These are phyloP conservation scores for Berberis thunbergii DNA, from an alignment of 164 flowering plant species.

Conservation along the genomic window DNA sequence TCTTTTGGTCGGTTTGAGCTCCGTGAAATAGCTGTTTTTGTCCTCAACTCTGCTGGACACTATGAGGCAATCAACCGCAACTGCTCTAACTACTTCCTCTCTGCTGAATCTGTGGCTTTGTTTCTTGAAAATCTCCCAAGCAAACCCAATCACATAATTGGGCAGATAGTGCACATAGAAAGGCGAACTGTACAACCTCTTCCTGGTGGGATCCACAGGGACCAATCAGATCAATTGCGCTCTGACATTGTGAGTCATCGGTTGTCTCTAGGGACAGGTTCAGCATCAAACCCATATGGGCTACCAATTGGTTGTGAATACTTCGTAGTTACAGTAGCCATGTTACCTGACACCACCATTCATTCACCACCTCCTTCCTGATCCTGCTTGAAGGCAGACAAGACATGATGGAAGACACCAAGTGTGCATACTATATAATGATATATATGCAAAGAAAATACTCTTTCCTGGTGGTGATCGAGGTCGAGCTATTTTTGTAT, in stretches of 20 bases:
- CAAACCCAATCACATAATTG: constrained; percentile 73
- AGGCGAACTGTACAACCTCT: constrained; percentile 44
- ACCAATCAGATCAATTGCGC: constrained; percentile 31
- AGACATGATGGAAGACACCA: constrained; percentile 68
- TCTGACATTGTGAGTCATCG: constrained; percentile 35
- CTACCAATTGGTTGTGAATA: constrained; percentile 86
- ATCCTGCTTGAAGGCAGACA: constrained; percentile 39
- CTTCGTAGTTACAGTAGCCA: constrained; percentile 86
- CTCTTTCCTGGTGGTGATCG: background rate
- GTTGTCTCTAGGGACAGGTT: constrained; percentile 30
- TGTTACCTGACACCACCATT: constrained; percentile 78
- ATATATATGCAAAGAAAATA: background rate
- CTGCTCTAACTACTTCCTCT: constrained; percentile 75
- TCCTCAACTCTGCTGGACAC: constrained; percentile 63
- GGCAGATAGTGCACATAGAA: constrained; percentile 96
- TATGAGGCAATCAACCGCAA: constrained; percentile 81
- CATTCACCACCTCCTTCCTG: constrained; percentile 76
- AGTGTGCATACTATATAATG: constrained; percentile 18
- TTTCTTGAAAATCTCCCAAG: constrained; percentile 62
- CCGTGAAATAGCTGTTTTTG: constrained; percentile 88
- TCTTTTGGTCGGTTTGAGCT: constrained; percentile 83
- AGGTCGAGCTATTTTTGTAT: background rate
- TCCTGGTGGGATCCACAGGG: constrained; percentile 24
- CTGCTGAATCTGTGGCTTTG: constrained; percentile 86
- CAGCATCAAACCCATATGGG: constrained; percentile 48